A percentile compares a stretch with the other conserved stretches of the same genome.
phyloP scores from a whole-genome alignment of 331 rosid species.

The Malus hybrid region DNA sequence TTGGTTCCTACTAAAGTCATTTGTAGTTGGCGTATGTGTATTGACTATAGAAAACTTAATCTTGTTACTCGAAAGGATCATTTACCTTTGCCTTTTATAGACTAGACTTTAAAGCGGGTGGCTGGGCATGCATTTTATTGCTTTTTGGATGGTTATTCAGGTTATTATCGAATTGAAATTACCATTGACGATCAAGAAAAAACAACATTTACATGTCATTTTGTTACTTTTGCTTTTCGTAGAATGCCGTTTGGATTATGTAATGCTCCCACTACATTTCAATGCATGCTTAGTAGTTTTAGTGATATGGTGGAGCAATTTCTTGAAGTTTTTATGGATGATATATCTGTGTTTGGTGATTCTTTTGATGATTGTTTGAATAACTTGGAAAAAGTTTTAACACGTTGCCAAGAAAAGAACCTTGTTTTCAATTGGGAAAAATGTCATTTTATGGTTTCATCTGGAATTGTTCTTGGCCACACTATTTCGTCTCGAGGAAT shows the following conservation, averaged over 20 bases:
- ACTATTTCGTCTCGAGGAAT: not conserved
- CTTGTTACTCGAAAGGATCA: not conserved
- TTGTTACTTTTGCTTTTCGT: not conserved
- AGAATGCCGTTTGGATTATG: not conserved
- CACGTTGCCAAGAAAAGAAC: not conserved
- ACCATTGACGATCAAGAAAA: not conserved
- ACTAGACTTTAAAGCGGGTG: not conserved
- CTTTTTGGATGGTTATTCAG: not conserved
- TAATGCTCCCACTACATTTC: not conserved
- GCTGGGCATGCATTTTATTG: not conserved
- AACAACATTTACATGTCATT: not conserved
- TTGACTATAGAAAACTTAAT: not conserved
- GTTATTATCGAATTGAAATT: not conserved
- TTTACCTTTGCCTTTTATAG: not conserved
- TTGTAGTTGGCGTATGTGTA: not conserved
- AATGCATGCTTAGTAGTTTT: not conserved
- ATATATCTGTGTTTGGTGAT: not conserved
- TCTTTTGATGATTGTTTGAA: not conserved
- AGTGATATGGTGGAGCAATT: not conserved
- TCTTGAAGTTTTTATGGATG: conserved; percentile 6
- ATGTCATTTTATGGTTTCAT: not conserved
- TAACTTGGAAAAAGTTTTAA: not conserved
- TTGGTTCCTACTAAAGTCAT: not conserved
- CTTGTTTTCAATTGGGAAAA: too few relatives aligned
- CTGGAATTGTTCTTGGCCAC: not conserved